Conservation (phyloP, 164 flowering plant species). For the Vitis riparia region DNA sequence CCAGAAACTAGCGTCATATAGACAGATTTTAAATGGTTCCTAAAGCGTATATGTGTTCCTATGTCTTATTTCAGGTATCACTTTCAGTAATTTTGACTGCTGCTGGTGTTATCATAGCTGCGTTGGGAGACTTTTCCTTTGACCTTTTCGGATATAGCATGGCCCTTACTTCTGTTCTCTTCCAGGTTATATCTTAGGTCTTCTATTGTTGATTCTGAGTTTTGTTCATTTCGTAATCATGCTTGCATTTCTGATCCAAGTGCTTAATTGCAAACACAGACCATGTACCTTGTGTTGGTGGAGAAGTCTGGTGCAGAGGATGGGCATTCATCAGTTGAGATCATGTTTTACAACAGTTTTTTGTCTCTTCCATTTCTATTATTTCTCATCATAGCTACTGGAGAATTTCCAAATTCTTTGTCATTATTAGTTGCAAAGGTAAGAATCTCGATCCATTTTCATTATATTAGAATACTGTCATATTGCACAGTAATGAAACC, state of each 20-base stretch:
- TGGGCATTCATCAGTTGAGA: conserved; percentile 93
- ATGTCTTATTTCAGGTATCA: conserved; percentile 56
- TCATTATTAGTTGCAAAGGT: conserved; percentile 77
- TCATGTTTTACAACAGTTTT: conserved; percentile 89
- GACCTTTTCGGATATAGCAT: conserved; percentile 89
- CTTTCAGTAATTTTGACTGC: conserved; percentile 82
- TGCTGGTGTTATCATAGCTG: conserved; percentile 86
- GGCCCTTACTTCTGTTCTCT: conserved; percentile 95
- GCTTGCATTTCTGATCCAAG: conserved; percentile 7
- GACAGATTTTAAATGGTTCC: neutral
- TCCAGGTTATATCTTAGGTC: conserved; percentile 60
- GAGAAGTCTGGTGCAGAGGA: conserved; percentile 98
- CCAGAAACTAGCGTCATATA: neutral
- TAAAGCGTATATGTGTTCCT: neutral
- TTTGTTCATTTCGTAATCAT: neutral
- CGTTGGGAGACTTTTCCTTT: conserved; percentile 95
- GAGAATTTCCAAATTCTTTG: conserved; percentile 87
- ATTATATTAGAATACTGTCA: neutral
- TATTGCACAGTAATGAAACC: neutral
- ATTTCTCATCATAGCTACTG: conserved; percentile 75
- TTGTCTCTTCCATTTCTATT: conserved; percentile 77
- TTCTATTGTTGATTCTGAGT: neutral
- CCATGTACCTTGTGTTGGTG: conserved; percentile 95
- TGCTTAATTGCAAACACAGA: conserved; percentile 46
- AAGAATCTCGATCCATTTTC: conserved; percentile 19